Percentiles rank a stretch among this genome's conserved stretches.
phyloP scores from a whole-genome alignment of 2,329 filamentous ascomycete genomes.

The Stylonectria norvegica region DNA sequence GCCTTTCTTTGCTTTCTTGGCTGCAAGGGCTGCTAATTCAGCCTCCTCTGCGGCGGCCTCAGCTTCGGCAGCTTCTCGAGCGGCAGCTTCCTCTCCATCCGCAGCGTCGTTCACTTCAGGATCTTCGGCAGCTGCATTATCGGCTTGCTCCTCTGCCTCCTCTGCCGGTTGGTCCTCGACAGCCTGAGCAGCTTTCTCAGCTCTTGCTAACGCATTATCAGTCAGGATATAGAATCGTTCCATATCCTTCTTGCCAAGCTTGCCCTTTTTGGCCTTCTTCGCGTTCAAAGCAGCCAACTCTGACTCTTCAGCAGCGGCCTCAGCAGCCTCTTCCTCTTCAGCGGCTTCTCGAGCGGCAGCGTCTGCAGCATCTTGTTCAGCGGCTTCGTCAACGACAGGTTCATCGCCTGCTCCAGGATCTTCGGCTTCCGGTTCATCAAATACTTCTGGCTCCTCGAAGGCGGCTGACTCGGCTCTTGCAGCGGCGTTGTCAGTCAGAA shows the following conservation, averaged over 20 bases:
- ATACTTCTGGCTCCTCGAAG: slow-evolving; percentile 23
- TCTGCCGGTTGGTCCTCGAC: not conserved
- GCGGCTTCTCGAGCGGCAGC: slow-evolving; percentile 6
- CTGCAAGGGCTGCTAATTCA: slow-evolving; percentile 6
- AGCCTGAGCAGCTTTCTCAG: slow-evolving; percentile 9
- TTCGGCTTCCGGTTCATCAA: slow-evolving; percentile 19
- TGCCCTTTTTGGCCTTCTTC: slow-evolving; percentile 24
- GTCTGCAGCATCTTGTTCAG: slow-evolving; percentile 34
- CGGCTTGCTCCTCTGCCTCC: slow-evolving; percentile 9
- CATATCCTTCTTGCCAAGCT: slow-evolving; percentile 23
- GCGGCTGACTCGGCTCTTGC: slow-evolving; percentile 23
- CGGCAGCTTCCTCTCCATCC: not conserved
- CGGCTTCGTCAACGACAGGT: slow-evolving; percentile 3
- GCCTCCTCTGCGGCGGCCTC: slow-evolving; percentile 17
- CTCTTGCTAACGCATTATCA: slow-evolving; percentile 11
- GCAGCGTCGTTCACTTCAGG: not conserved
- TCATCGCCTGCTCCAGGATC: slow-evolving; percentile 18
- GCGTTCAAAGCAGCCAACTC: slow-evolving; percentile 16
- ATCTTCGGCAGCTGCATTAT: slow-evolving; percentile 1
- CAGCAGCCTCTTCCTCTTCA: slow-evolving; percentile 9
- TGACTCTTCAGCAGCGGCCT: slow-evolving; percentile 11
- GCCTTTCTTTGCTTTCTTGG: slow-evolving; percentile 49
- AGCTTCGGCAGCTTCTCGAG: not conserved
- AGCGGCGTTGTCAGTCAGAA: slow-evolving; percentile 17
- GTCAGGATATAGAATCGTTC: slow-evolving; percentile 18